Conservation (phyloP, 2,329 filamentous ascomycete species). For the Apiospora pterosperma region DNA sequence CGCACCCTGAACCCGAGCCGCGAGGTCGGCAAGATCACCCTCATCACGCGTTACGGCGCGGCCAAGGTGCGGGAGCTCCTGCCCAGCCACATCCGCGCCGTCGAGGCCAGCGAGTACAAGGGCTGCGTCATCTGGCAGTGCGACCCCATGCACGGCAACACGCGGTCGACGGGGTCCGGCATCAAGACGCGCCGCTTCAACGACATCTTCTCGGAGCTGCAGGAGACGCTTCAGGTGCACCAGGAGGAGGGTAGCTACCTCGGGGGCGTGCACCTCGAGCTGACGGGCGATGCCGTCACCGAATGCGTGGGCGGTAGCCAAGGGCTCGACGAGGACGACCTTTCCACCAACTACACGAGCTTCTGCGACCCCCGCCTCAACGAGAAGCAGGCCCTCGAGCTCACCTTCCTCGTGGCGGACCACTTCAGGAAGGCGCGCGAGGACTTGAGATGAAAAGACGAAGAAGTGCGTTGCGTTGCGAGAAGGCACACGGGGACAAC, state of each 20-base stretch:
- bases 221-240: conserved; percentile 80
- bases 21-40: conserved; percentile 88
- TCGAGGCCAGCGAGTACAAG: conserved; percentile 71
- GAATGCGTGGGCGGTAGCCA: conserved; percentile 92
- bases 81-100: conserved; percentile 81
- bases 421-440: conserved; percentile 54
- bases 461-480: too few relatives aligned
- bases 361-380: conserved; percentile 96
- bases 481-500: background rate
- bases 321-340: conserved; percentile 80
- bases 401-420: conserved; percentile 90
- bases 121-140: conserved; percentile 88
- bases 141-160: conserved; percentile 96
- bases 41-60: conserved; percentile 94
- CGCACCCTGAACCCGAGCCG: conserved; percentile 78
- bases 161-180: conserved; percentile 64
- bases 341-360: conserved; percentile 88
- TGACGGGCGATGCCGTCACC: conserved; percentile 94
- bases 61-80: conserved; percentile 71
- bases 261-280: conserved; percentile 89
- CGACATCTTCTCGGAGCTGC: conserved; percentile 84
- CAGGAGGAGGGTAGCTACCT: conserved; percentile 80
- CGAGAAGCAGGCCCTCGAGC: conserved; percentile 94
- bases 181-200: conserved; percentile 92
- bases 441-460: background rate